These are phyloP conservation scores for Solanum rostratum DNA, from an alignment of 257 asterid species.

Conservation along the genomic window DNA sequence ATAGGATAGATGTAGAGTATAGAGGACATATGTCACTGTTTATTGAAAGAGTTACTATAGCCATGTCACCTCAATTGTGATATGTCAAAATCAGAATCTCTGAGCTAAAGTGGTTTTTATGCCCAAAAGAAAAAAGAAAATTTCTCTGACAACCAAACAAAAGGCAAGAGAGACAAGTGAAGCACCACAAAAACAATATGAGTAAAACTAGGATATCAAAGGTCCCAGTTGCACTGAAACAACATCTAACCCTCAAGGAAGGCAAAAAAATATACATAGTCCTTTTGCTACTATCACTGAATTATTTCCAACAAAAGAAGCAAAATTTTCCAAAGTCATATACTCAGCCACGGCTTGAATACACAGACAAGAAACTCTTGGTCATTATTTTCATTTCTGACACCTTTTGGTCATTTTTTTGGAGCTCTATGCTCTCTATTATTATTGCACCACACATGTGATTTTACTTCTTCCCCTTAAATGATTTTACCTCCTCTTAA, in stretches of 20 bases:
- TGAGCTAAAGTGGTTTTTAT: slow-evolving; percentile 9
- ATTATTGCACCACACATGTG: not conserved
- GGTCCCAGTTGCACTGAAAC: slow-evolving; percentile 1
- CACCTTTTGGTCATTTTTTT: not conserved
- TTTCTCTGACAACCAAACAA: slow-evolving; percentile 29
- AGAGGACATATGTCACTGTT: not conserved
- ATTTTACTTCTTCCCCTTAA: not conserved
- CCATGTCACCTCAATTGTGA: slow-evolving; percentile 21
- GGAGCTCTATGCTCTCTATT: not conserved
- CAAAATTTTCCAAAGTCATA: not conserved
- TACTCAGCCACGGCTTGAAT: not conserved
- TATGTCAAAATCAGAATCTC: slow-evolving; percentile 52
- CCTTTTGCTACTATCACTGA: not conserved
- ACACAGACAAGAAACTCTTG: not conserved
- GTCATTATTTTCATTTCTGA: not conserved
- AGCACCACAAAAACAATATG: not conserved
- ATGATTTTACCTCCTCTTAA: not conserved
- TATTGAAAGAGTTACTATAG: slow-evolving; percentile 6
- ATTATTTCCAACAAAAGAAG: not conserved
- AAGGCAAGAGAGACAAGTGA: slow-evolving; percentile 5
- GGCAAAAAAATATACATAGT: not conserved
- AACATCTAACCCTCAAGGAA: not conserved
- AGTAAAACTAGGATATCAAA: not conserved
- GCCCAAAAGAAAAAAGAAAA: slow-evolving; percentile 10
- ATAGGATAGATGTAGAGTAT: slow-evolving; percentile 6